phyloP scores from a whole-genome alignment of 257 asterid species.

The Solanum sitiens region DNA sequence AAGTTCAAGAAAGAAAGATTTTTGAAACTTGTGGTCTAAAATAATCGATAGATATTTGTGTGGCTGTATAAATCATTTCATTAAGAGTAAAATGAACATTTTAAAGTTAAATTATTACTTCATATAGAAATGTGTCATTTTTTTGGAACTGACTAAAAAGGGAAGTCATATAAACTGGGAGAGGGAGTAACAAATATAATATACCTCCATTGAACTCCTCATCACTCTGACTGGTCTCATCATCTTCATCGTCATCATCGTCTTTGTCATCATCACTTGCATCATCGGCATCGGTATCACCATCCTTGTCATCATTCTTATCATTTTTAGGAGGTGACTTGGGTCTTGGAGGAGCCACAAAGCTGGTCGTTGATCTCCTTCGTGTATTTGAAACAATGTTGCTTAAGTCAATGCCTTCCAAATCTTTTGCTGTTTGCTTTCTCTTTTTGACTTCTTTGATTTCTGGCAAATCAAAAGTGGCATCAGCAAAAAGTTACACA shows the following conservation, averaged over 20 bases:
- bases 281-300: constrained; percentile 8
- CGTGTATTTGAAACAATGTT: constrained; percentile 88
- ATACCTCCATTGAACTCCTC: constrained; percentile 80
- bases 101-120: too few species aligned
- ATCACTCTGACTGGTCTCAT: constrained; percentile 39
- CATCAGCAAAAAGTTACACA: neutral
- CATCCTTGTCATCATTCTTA: constrained; percentile 21
- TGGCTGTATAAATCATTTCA: neutral
- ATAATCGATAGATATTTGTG: too few species aligned
- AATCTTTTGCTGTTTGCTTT: constrained; percentile 85
- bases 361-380: constrained; percentile 74
- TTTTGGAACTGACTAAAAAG: neutral
- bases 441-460: constrained; percentile 77
- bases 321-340: constrained; percentile 17
- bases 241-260: constrained; percentile 15
- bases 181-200: neutral
- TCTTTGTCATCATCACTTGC: constrained; percentile 4
- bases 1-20: too few species aligned
- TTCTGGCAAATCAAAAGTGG: constrained; percentile 28
- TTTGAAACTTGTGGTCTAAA: neutral
- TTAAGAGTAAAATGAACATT: too few species aligned
- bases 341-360: constrained; percentile 41
- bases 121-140: neutral
- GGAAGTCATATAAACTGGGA: neutral
- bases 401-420: constrained; percentile 92